Evolutionary conservation across 805 yeast species (phyloP), one percentile per base, ranked within the genome.

Genomic region (Brettanomyces anomalus): DNA sequence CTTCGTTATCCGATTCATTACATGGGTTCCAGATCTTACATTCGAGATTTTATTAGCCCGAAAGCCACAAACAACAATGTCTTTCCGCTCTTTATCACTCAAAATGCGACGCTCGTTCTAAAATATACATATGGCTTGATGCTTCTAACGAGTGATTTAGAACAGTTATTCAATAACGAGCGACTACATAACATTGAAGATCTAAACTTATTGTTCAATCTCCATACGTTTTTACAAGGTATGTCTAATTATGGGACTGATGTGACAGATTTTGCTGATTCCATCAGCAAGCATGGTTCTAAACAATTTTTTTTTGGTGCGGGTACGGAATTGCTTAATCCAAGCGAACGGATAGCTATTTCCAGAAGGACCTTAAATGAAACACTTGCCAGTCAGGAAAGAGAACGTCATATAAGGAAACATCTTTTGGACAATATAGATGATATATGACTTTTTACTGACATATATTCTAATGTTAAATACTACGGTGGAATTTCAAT

Each of bases 61-160:
- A 58, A 68, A 20, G 48, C 46, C 16, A 48, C 47, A 4, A 42
- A 64, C 55, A 14, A 61, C 60, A 35, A 58, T 47, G 50, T 67
- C 33, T 74, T 72, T 49, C 80, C 80, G 4, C 50, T 76, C 36
- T 74, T 75, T 67, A 61, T 72, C n/a, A 64, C 66, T 15, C 74
- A 71, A 10, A 67, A 66, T 41, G 49, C 52, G 15, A 50, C 54
- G 20, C 34, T 55, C 32, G 50, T 53, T 5, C 64, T 70, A 45
- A 56, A 76, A 26, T 74, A 74, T 40, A 76, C 76, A 44, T 75
- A 72, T 53, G 80, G 71, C 1, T 54, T 74, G 16, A 62, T 64
- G 28, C 54, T 76, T 19, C 56, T 76, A 34, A 62, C 66, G 43
- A 70, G 71, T 47, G 63, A 74, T 49, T 60, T 76, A 33, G 75